Base-by-base conservation (phyloP, 2,329 filamentous ascomycete species). In the Colletotrichum abscissum region DNA sequence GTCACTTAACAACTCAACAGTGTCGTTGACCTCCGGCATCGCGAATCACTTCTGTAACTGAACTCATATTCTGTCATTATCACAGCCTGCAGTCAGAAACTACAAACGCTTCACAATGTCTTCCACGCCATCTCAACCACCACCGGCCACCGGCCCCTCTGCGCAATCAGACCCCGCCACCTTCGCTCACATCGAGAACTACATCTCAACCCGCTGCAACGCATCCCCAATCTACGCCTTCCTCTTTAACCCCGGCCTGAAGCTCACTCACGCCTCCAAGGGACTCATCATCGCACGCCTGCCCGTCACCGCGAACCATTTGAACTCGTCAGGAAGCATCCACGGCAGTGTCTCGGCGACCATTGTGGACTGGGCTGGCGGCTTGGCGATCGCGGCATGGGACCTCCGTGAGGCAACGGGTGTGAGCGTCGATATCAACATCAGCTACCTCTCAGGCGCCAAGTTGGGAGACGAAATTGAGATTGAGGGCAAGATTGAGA, bases 381-480 rank as follows among this genome's bases (percentile, higher is more conserved):
- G 93, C 38, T 86, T 95, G 82, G 92, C 92, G 26, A 92, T 95
- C 77, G 90, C 92, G 4, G 88, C 90, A 0, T 90, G 87, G 83
- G 92, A 93, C 75, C 81, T 91, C 71, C 82, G 86, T 30, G 85
- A 87, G 35, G 88, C 87, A 77, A 93, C 92, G 4, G 93, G 93
- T 59, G 92, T 93, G 42, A 93, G 91, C 75, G 88, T 92, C 46
- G 93, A 95, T 80, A 94, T 95, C 79, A 92, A 95, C 82, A 88
- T 94, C 74, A 91, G 89, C 63, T 95, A 94, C 77, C 84, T 93
- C 67, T 88, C 88, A 49, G 88, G 89, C 3, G 93, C 92, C 1
- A 85, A 85, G 59, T 85, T 88, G 30, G 92, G 91, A 16, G 93
- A 95, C 72, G 86, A 85, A 76, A 85, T 95, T 42, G 92, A 94